Base-by-base conservation (phyloP, 495 filamentous ascomycete genomes). In the Viridothelium virens region DNA sequence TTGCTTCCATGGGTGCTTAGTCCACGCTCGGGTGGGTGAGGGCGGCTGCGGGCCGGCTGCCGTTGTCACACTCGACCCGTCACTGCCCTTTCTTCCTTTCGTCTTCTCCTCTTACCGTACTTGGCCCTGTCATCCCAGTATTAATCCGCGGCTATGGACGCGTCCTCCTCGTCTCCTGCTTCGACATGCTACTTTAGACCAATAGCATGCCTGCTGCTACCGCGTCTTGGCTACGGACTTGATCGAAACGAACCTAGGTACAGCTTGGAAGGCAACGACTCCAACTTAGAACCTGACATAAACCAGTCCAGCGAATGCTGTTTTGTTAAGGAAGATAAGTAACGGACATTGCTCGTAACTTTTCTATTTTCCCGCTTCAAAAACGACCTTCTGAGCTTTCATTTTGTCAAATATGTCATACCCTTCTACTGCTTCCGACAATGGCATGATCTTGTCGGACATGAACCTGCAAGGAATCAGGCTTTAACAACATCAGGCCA, bases 321-420 rank as follows among this genome's bases (percentile, higher is more conserved):
- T 25, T 25, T 25, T 25, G 25, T 25, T 25, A 25, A 25, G 25
- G 25, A 25, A 25, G 25, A 25, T 14, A 44, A 44, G 14, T 44
- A 44, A 14, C 41, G 14, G 14, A 7, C 41, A 7, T 14, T 44
- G 7, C 6, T 14, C 41, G 6, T 14, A 14, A 14, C 14, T 14
- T 7, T 44, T 14, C 48, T 76, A 84, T 71, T 81, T 77, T 56
- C 78, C 76, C 14, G 81, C 82, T 70, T 85, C 79, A 66, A 88
- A 88, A 4, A 88, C 78, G 38, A 91, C 88, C 82, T 98, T 98
- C 71, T 96, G 92, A 64, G 86, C 91, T 78, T 94, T 87, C 91
- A 93, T 92, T 68, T 87, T 85, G 71, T 97, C 90, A 78, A 96
- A 97, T 31, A 97, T 75, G 48, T 95, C 89, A 77, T 96, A 97